These are phyloP conservation scores for Fraxinus dipetala DNA, from an alignment of 305 asterid species.

Conservation along the genomic window DNA sequence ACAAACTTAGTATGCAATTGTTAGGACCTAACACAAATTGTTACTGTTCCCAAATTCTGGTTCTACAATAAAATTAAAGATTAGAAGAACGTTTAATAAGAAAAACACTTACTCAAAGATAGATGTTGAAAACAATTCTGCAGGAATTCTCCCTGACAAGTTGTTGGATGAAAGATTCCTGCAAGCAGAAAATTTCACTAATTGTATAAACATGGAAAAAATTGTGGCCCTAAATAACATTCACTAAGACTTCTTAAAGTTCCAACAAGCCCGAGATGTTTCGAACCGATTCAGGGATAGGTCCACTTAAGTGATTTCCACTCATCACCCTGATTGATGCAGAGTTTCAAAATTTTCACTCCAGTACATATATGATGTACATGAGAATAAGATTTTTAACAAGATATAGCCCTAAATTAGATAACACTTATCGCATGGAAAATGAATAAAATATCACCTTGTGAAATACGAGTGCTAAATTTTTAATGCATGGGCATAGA, in stretches of 20 bases:
- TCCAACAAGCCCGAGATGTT: constrained; percentile 50
- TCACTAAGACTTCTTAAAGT: constrained; percentile 40
- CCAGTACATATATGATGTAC: background rate
- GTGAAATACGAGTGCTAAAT: background rate
- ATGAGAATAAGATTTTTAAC: background rate
- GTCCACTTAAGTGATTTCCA: constrained; percentile 55
- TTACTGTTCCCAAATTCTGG: background rate
- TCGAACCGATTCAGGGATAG: constrained; percentile 56
- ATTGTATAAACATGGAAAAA: background rate
- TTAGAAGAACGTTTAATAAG: background rate
- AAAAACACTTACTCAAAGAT: constrained; percentile 54
- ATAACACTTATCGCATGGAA: background rate
- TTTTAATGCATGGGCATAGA: background rate
- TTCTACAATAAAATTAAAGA: background rate
- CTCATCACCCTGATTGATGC: constrained; percentile 53
- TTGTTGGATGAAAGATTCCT: constrained; percentile 87
- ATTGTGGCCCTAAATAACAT: background rate
- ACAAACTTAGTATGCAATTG: background rate
- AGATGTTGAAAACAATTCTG: constrained; percentile 49
- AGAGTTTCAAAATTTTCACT: background rate
- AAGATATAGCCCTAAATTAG: background rate
- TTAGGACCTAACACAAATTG: background rate
- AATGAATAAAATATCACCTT: background rate
- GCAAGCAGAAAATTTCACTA: constrained; percentile 13
- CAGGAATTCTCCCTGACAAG: constrained; percentile 69